Evolutionary conservation across 2,329 filamentous ascomycete genomes (phyloP).

Genomic region (Hypoxylon sp.): DNA sequence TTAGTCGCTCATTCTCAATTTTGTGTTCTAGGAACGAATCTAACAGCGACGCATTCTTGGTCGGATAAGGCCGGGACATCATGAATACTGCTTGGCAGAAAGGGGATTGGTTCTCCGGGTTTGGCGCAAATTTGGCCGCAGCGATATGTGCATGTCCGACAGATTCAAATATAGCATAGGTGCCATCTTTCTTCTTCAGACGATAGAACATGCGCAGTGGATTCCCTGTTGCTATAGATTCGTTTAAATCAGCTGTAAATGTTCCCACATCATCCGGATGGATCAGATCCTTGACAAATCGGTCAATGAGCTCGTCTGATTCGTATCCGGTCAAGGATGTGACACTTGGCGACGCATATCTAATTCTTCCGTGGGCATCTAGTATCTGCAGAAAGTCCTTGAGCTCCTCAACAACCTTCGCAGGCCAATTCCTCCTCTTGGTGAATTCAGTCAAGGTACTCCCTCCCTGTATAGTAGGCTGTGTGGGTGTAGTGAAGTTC

Average conservation of each 20-base stretch:
- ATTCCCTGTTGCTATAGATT: constrained; percentile 86
- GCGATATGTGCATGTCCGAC: constrained; percentile 92
- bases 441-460: constrained; percentile 71
- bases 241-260: constrained; percentile 89
- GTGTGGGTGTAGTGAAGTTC: constrained; percentile 51
- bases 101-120: constrained; percentile 74
- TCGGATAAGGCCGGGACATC: constrained; percentile 91
- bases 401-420: constrained; percentile 89
- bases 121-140: constrained; percentile 74
- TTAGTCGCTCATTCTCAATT: constrained; percentile 91
- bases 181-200: constrained; percentile 80
- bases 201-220: constrained; percentile 88
- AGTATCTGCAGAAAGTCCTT: constrained; percentile 91
- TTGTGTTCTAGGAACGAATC: constrained; percentile 98
- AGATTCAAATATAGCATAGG: constrained; percentile 88
- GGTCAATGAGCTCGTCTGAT: constrained; percentile 77
- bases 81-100: constrained; percentile 94
- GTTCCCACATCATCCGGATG: constrained; percentile 88
- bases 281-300: constrained; percentile 84
- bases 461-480: constrained; percentile 53
- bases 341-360: constrained; percentile 87
- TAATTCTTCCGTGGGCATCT: constrained; percentile 84
- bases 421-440: constrained; percentile 82
- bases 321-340: constrained; percentile 82
- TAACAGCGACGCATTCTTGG: constrained; percentile 85